phyloP scores from a whole-genome alignment of 2,329 filamentous ascomycete genomes.

The Botrytis sinoallii region DNA sequence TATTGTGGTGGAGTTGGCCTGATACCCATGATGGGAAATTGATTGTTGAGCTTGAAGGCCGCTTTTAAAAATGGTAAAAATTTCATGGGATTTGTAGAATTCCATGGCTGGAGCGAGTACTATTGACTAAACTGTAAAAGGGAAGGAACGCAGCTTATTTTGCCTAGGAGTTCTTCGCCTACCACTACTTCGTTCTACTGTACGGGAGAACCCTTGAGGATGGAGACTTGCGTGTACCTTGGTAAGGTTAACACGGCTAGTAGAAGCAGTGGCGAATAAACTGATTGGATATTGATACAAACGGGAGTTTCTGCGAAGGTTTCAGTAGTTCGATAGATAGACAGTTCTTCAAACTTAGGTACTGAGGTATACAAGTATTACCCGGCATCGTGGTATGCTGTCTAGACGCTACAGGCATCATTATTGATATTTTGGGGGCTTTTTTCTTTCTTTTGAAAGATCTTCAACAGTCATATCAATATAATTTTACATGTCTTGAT shows the following conservation, averaged over 20 bases:
- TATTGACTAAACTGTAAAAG: slow-evolving; percentile 4
- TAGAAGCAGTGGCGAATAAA: slow-evolving; percentile 6
- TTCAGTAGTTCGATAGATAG: background rate
- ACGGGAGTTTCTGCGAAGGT: background rate
- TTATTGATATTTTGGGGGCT: background rate
- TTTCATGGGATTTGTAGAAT: slow-evolving; percentile 20
- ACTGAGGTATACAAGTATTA: background rate
- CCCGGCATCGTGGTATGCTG: background rate
- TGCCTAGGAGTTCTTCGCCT: background rate
- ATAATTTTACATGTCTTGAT: background rate
- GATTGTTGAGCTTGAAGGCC: slow-evolving; percentile 11
- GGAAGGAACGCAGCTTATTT: background rate
- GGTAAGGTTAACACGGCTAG: background rate
- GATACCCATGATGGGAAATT: slow-evolving; percentile 14
- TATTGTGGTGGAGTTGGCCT: slow-evolving; percentile 6
- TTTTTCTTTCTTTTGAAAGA: background rate
- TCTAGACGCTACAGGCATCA: background rate
- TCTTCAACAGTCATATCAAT: background rate
- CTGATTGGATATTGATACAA: background rate
- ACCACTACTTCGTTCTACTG: background rate
- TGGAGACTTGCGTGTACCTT: background rate
- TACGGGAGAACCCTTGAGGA: background rate
- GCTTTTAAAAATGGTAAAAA: slow-evolving; percentile 17
- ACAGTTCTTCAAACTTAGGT: background rate
- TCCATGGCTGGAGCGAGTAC: slow-evolving; percentile 11